These are phyloP conservation scores for Breynia disticha DNA, from an alignment of 441 rosid species.

Conservation along the genomic window DNA sequence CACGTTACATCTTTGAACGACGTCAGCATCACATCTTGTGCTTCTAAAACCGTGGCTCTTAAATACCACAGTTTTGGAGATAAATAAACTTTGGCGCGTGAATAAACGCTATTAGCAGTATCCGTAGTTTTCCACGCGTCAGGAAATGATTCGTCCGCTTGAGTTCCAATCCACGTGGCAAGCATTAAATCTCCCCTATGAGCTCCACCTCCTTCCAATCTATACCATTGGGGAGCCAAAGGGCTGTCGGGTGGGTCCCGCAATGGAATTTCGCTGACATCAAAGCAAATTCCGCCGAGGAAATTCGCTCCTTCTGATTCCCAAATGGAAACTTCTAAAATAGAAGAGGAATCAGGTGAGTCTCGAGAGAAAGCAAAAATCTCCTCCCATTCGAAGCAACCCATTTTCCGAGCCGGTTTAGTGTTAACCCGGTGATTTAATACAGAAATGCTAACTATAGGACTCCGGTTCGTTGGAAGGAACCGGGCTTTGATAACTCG, in stretches of 20 bases:
- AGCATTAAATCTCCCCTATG: conserved; percentile 59
- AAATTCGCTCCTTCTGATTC: conserved; percentile 34
- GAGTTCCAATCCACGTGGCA: conserved; percentile 89
- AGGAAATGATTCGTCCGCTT: conserved; percentile 77
- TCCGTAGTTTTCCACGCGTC: conserved; percentile 81
- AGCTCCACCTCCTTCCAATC: conserved; percentile 41
- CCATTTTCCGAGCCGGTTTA: conserved; percentile 34
- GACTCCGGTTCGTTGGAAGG: conserved; percentile 43
- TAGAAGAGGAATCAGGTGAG: conserved; percentile 44
- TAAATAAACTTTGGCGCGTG: conserved; percentile 74
- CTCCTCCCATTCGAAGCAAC: conserved; percentile 74
- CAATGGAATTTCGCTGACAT: conserved; percentile 65
- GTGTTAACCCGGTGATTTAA: conserved; percentile 32
- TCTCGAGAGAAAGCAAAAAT: conserved; percentile 62
- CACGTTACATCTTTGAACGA: conserved; percentile 33
- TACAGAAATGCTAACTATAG: conserved; percentile 48
- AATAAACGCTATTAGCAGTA: conserved; percentile 53
- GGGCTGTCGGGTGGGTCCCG: conserved; percentile 86
- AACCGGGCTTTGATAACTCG: conserved; percentile 64
- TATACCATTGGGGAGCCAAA: conserved; percentile 87
- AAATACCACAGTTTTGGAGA: conserved; percentile 90
- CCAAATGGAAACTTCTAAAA: conserved; percentile 76
- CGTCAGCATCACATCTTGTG: conserved; percentile 60
- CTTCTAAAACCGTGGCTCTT: conserved; percentile 66
- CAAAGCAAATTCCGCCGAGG: conserved; percentile 79